Base-by-base conservation (phyloP, 2,329 filamentous ascomycete species). In the Aspergillus udagawae region DNA sequence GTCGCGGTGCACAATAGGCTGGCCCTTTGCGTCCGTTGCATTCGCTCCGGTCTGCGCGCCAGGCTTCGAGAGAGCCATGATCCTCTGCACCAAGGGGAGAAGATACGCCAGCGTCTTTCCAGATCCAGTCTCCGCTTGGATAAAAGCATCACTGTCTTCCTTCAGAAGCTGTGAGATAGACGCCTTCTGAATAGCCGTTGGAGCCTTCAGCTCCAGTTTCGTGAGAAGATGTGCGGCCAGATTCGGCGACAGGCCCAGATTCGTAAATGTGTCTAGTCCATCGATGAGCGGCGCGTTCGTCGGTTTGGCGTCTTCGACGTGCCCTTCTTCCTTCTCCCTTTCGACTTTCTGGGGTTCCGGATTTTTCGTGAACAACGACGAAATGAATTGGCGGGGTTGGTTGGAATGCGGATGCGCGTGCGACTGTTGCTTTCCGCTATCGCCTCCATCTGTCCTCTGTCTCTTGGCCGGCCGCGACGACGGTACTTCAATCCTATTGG, bases 31-130 rank as follows among this genome's bases (percentile, higher is more conserved):
- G 64, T 68, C 56, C 74, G 70, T 80, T 72, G 63, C 78, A 47
- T 52, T 70, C 49, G 8, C 25, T 3, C 28, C 44, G 14, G 48
- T 48, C 27, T 61, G 56, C 49, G 56, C 53, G n/a, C 53, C 52
- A 25, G 50, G 50, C 23, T 72, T 83, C 64, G 80, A 90, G 29
- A 97, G 82, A 14, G 86, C 83, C 74, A 96, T 85, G 21, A 99
- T 88, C 25, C 92, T 84, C 71, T 99, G 91, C 23, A 99, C 86
- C 49, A 99, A 89, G 1, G 94, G 94, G 6, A 99, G 78, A 4
- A 99, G 82, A 72, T 99, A 99, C n/a, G 94, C 91, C 59, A 99
- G 78, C 0, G 94, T 99, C 78, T 99, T 99, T 76, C 94, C 94
- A 0, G 94, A 99, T 65, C 94, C 94, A 0, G 94, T 99, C 77